These are phyloP conservation scores for Lichtheimia corymbifera DNA, from an alignment of 371 early-diverging fungal genomes.

Conservation along the genomic window DNA sequence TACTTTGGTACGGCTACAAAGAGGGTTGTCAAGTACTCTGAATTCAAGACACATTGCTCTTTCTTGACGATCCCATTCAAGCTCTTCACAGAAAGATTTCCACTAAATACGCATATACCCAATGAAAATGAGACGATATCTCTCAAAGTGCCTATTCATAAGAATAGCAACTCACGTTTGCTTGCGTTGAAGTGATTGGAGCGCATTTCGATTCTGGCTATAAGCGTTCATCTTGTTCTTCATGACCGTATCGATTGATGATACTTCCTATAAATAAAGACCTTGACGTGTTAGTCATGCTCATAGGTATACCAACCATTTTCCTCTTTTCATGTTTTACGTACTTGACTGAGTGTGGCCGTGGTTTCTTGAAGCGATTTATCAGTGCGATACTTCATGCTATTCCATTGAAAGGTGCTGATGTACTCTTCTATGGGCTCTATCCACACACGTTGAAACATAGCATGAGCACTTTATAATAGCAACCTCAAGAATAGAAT, in stretches of 20 bases:
- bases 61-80: constrained; percentile 87
- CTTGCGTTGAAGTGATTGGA: constrained; percentile 79
- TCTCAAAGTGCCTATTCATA: neutral
- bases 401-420: constrained; percentile 89
- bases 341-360: constrained; percentile 61
- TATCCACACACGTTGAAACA: constrained; percentile 21
- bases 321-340: constrained; percentile 6
- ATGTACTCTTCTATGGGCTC: constrained; percentile 83
- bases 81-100: constrained; percentile 86
- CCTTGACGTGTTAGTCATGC: too few relatives aligned
- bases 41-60: constrained; percentile 86
- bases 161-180: constrained; percentile 58
- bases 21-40: constrained; percentile 88
- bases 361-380: constrained; percentile 85
- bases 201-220: constrained; percentile 74
- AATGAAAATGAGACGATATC: neutral
- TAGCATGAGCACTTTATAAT: neutral
- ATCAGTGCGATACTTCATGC: constrained; percentile 94
- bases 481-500: neutral
- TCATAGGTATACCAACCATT: neutral
- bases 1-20: constrained; percentile 94
- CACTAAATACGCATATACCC: constrained; percentile 48
- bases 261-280: constrained; percentile 67
- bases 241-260: constrained; percentile 79
- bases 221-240: constrained; percentile 85